Base-by-base conservation (phyloP, 1,284 basidiomycete genomes). In the Neolentinus lepideus region DNA sequence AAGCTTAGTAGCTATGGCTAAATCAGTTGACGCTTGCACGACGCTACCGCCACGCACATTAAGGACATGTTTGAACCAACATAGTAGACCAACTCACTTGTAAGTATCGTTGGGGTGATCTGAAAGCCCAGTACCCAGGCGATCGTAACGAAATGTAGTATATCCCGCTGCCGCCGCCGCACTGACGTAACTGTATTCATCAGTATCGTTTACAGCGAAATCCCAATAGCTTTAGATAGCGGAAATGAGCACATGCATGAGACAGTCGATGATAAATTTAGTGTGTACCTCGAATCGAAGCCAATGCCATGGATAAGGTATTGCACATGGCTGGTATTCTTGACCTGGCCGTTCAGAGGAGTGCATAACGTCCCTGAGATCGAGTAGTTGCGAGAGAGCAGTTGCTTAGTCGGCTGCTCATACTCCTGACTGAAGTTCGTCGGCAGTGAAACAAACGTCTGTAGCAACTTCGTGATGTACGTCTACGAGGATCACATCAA, bases 121-220 rank as follows among this genome's bases (percentile, higher is more conserved):
- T 3, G 61, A 62, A 24, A 60, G 57, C 2, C 61, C 61, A 9
- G 59, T 62, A 4, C 61, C 61, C 36, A 62, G 58, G 24, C 58
- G 61, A 36, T 62, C 61, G 43, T 58, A 62, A 12, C 59, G 59
- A 55, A 62, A 62, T 4, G 61, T 62, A 12, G 58, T 51, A 43
- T 56, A 57, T 19, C 59, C 61, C 0, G 58, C 59, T 4, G 54
- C 58, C 0, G 61, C 56, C 2, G 59, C 58, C 8, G 61, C 59
- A 21, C 52, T 25, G 45, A 62, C 61, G 52, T 62, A 62, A 52
- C 56, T 58, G 52, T 60, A 59, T 1, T 60, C 58, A 2, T 60
- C 55, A 9, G 29, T 31, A 24, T 26, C 54, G 21, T 29, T 36
- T 12, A 52, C 56, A 16, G 51, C 36, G 38, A 62, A 62, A 52